Evolutionary conservation across 768 basidiomycete genomes (phyloP), one percentile per base, ranked within the genome.

Genomic region (Calocera cornea): DNA sequence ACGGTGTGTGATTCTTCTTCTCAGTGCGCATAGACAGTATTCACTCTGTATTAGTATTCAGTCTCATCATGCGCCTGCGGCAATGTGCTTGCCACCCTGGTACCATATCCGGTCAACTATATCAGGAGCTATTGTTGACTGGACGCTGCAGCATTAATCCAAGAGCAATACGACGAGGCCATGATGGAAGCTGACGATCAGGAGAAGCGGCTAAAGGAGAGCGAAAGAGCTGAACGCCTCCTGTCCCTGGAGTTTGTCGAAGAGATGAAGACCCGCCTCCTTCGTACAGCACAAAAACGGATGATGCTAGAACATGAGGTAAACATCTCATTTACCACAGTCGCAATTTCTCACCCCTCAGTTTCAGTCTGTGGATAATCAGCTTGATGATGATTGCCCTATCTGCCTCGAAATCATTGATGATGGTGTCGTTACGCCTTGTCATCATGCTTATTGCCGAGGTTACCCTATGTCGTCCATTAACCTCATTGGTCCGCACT

Each of bases 371-470:
- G 70, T 71, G 11, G 78, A 79, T 14, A 78, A 79, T 1, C 81
- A 83, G 24, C 78, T 80, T 8, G 74, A 70, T 5, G 85, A 86
- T 67, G 77, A 80, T 44, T 90, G 89, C 70, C 81, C 86, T 0
- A 83, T 90, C 66, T 89, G 88, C 73, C 82, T 82, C 68, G 88
- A 89, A 66, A 73, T 75, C 2, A 78, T 83, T 72, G 81, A 78
- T 1, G 79, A 84, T 65, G 78, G 84, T 16, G 77, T 84, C n/a
- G 73, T 89, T 40, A 87, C 87, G 0, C 70, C 78, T 0, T 90
- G 89, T 71, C 73, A 74, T 1, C 88, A 89, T 71, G 74, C 80
- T 0, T 89, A 16, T 22, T 60, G 54, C 54, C 24, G 22, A 29
- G 54, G 54, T 60, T 5, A 60, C 5, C 11, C 31, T 60, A 5